Evolutionary conservation across 2,329 filamentous ascomycete genomes (phyloP).

Genomic region (Botrytis fabae): DNA sequence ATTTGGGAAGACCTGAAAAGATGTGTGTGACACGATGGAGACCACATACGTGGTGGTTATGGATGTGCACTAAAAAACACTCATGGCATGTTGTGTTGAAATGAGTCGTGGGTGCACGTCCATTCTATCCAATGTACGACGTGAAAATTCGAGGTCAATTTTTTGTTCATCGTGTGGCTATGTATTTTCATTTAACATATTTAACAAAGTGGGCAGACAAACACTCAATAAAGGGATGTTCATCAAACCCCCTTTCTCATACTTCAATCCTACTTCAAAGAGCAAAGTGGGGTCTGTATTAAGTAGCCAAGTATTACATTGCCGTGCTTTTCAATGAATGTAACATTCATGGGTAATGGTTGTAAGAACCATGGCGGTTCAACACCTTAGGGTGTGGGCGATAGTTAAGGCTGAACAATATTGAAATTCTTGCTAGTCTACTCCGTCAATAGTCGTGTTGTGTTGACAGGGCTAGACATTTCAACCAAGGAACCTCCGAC

Average conservation of each 20-base stretch:
- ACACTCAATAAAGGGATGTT: neutral
- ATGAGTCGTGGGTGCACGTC: neutral
- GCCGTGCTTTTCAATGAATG: neutral
- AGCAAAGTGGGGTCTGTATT: slow-evolving; percentile 3
- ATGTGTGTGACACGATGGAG: neutral
- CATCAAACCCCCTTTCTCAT: slow-evolving; percentile 14
- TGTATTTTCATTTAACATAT: neutral
- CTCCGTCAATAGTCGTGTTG: slow-evolving; percentile 20
- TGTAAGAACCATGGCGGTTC: slow-evolving; percentile 6
- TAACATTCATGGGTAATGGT: slow-evolving; percentile 5
- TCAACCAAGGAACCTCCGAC: slow-evolving; percentile 8
- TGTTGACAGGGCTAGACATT: slow-evolving; percentile 18
- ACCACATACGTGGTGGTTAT: neutral
- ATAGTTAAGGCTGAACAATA: slow-evolving; percentile 14
- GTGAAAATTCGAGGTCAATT: neutral
- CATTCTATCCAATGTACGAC: neutral
- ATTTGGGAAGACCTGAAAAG: neutral
- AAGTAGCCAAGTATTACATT: slow-evolving; percentile 4
- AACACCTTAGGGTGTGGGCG: neutral
- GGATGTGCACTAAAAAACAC: neutral
- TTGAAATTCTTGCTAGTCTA: slow-evolving; percentile 7
- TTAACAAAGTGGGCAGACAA: neutral
- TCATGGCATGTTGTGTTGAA: neutral
- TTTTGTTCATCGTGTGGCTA: neutral
- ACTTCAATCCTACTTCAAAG: neutral